Base-by-base conservation (phyloP, 169 alveolate species). In the Plasmodium gonderi region DNA sequence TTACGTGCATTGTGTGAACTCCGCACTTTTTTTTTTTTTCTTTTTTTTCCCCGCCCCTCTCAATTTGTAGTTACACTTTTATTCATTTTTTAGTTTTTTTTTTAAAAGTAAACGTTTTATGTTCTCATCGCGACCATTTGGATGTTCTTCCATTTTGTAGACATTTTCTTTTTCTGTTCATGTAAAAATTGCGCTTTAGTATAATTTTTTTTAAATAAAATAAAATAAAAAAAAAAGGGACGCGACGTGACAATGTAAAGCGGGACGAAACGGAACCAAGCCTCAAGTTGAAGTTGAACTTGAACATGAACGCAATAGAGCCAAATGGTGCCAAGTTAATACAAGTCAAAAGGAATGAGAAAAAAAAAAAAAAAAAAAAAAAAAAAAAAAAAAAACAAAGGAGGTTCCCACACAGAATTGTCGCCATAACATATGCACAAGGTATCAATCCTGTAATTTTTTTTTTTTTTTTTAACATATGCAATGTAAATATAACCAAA, bases 1-100 rank as follows among this genome's bases (percentile, higher is more conserved):
- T 3, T n/a, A n/a, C 69, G 20, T 54, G n/a, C 69, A n/a, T 54
- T 11, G 42, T 14, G 47, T 36, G 64, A 74, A 12, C 11, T 74
- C 45, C 9, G 54, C 60, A 17, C 54, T 36, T 33, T 36, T 36
- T 36, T 33, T 7, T n/a, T 36, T 4, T n/a, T 12, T 33, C 11
- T 23, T 14, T 69, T 3, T 74, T 17, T 74, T 17, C 54, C 33
- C n/a, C 6, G 7, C 6, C n/a, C 6, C n/a, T 54, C 36, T 44
- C 80, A 14, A 74, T 74, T 38, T 40, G 80, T n/a, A 9, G 14
- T 0, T 74, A 20, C 80, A 11, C 26, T 47, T 40, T 74, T 74
- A 40, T 33, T 47, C 67, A 74, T 36, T 33, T 38, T 38, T 36
- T 74, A 74, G 80, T 74, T 74, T 74, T 74, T 74, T 74, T 74